These are phyloP conservation scores for Penicillium sp. DNA, from an alignment of 2,329 filamentous ascomycete genomes.

Conservation along the genomic window DNA sequence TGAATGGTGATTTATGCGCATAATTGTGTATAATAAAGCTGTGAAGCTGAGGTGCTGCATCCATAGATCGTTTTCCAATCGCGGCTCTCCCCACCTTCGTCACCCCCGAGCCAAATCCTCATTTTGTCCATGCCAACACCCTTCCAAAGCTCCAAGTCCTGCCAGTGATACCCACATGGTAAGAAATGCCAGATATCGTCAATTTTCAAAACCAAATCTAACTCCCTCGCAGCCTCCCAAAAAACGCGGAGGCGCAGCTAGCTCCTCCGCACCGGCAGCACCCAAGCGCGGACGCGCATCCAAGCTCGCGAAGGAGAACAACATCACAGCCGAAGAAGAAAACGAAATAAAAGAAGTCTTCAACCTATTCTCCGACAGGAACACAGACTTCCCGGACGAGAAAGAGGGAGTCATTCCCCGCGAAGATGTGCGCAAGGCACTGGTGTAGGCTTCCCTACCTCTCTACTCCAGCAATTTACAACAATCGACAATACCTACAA, in stretches of 20 bases:
- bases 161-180: constrained; percentile 1
- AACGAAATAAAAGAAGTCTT: constrained; percentile 90
- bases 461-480: neutral
- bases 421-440: constrained; percentile 67
- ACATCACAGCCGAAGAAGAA: constrained; percentile 80
- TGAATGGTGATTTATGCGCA: neutral
- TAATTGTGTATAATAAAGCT: neutral
- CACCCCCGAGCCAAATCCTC: neutral
- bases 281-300: constrained; percentile 61
- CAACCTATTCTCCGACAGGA: constrained; percentile 64
- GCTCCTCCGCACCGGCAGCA: constrained; percentile 31
- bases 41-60: neutral
- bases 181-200: neutral
- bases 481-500: neutral
- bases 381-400: constrained; percentile 66
- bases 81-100: constrained; percentile 5
- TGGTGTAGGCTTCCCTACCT: constrained; percentile 59
- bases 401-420: constrained; percentile 69
- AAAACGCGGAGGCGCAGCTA: constrained; percentile 34
- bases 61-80: constrained; percentile 5
- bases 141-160: neutral
- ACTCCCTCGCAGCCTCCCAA: constrained; percentile 35
- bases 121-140: neutral
- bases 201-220: neutral
- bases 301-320: constrained; percentile 89